Evolutionary conservation across 495 filamentous ascomycete species (phyloP), one percentile per base, ranked within the genome.

Genomic region (Amphirosellinia nigrospora): DNA sequence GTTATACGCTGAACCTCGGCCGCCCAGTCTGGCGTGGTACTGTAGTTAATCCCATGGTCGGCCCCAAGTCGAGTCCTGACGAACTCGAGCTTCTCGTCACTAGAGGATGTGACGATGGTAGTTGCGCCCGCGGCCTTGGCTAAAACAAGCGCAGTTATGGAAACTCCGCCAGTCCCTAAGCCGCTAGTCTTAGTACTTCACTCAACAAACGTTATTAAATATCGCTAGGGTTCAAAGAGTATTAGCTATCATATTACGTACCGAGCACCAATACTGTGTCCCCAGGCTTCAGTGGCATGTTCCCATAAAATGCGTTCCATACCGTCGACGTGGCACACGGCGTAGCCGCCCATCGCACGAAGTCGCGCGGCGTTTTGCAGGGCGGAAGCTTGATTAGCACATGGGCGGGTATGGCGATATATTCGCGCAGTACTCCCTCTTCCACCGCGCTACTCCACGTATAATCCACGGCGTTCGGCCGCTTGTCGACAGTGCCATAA

Each of bases 91-190:
- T 93, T 93, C 28, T 80, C 71, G 1, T 82, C 78, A 3, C 86
- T 88, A 6, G 87, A 90, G 0, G 91, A 92, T 0, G 91, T 93
- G 0, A 89, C 84, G 66, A 93, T 92, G 9, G 92, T 89, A n/a
- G 72, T 88, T 32, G 91, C 91, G 39, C 91, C 90, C 28, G 90
- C 90, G 1, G 89, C 89, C 79, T 90, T 91, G 36, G 91, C 91
- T 69, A 92, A 91, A 81, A 91, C 86, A 61, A 92, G 59, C 10
- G 83, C 89, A 4, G 46, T 38, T 70, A 60, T 76, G 74, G 48
- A 72, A 52, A 80, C 76, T 9, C 80, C 81, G 1, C 81, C 81
- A 3, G 81, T 83, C 3, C 80, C 80, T 60, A 60, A 23, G 39
- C 34, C 8, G 36, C 53, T 72, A 75, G 76, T 21, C 75, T 61